phyloP scores from a whole-genome alignment of 352 stramenopile genomes.

The Phytophthora europaea region DNA sequence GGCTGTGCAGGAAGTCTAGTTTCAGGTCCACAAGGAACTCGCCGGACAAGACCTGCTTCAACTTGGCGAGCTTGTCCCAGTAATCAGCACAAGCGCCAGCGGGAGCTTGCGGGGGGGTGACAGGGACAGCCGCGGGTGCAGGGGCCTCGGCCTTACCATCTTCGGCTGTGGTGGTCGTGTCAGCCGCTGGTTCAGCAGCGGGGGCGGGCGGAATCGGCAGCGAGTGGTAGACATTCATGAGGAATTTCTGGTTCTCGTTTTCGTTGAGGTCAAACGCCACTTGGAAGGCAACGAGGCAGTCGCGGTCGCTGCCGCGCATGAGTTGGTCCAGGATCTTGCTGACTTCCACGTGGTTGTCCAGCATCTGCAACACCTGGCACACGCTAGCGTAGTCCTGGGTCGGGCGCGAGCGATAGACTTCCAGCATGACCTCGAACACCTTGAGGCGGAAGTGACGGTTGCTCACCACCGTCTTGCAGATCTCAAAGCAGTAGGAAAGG shows the following conservation, averaged over 20 bases:
- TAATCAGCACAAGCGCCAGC: constrained; percentile 76
- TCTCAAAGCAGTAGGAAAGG: constrained; percentile 95
- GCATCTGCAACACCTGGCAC: constrained; percentile 91
- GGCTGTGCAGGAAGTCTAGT: constrained; percentile 94
- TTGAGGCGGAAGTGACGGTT: constrained; percentile 96
- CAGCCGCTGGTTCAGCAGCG: constrained; percentile 30
- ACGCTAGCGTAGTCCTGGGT: constrained; percentile 80
- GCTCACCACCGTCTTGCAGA: constrained; percentile 94
- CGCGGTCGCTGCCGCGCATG: constrained; percentile 72
- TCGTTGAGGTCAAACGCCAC: constrained; percentile 98
- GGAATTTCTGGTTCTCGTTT: constrained; percentile 98
- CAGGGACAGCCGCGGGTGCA: constrained; percentile 36
- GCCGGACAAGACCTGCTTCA: constrained; percentile 89
- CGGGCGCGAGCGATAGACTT: constrained; percentile 74
- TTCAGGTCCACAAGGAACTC: constrained; percentile 95
- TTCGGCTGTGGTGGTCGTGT: constrained; percentile 40
- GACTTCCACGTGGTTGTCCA: constrained; percentile 86
- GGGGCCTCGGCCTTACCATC: constrained; percentile 54
- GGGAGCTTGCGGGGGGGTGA: constrained; percentile 47
- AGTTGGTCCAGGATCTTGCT: constrained; percentile 92
- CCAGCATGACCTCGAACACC: constrained; percentile 94
- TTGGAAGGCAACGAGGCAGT: constrained; percentile 96
- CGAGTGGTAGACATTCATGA: constrained; percentile 92
- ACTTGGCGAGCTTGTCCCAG: constrained; percentile 83
- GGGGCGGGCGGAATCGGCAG: constrained; percentile 73